phyloP scores from a whole-genome alignment of 108 stramenopile genomes.

The Cyclotella choctawhatcheeana region DNA sequence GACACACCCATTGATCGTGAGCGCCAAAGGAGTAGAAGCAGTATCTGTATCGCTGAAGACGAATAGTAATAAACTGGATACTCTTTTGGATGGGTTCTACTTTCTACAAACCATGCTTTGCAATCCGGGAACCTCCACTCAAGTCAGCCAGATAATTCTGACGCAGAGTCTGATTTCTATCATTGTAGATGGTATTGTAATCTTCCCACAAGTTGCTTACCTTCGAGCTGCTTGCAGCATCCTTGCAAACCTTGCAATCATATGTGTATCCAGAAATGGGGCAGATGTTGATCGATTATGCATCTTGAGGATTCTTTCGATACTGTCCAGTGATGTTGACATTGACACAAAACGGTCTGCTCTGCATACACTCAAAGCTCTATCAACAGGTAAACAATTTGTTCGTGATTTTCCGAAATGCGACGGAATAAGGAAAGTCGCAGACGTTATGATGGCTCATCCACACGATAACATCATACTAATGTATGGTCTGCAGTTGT shows the following conservation, averaged over 20 bases:
- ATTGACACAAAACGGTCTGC: constrained; percentile 11
- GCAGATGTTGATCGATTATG: constrained; percentile 3
- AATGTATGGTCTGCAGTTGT: constrained; percentile 6
- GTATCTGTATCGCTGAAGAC: constrained; percentile 37
- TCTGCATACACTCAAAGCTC: constrained; percentile 16
- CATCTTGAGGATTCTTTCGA: not conserved
- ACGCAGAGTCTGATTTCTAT: not conserved
- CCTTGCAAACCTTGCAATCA: constrained; percentile 23
- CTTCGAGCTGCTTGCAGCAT: constrained; percentile 22
- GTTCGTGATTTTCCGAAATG: not conserved
- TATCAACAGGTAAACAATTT: not conserved
- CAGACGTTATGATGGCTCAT: not conserved
- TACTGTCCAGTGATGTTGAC: no score
- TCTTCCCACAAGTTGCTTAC: not conserved
- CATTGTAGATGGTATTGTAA: constrained; percentile 4
- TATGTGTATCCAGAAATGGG: constrained; percentile 5
- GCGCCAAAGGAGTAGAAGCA: constrained; percentile 34
- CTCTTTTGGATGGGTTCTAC: constrained; percentile 32
- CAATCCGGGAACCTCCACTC: constrained; percentile 10
- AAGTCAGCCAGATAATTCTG: constrained; percentile 4
- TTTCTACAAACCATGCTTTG: constrained; percentile 46
- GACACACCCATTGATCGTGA: constrained; percentile 26
- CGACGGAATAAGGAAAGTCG: constrained; percentile 4
- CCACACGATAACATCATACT: constrained; percentile 7
- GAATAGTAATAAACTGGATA: constrained; percentile 21